A percentile compares a stretch with the other conserved stretches of the same genome.
Evolutionary conservation across 352 stramenopile species (phyloP).

Genomic region (Thraustochytrium striatum): DNA sequence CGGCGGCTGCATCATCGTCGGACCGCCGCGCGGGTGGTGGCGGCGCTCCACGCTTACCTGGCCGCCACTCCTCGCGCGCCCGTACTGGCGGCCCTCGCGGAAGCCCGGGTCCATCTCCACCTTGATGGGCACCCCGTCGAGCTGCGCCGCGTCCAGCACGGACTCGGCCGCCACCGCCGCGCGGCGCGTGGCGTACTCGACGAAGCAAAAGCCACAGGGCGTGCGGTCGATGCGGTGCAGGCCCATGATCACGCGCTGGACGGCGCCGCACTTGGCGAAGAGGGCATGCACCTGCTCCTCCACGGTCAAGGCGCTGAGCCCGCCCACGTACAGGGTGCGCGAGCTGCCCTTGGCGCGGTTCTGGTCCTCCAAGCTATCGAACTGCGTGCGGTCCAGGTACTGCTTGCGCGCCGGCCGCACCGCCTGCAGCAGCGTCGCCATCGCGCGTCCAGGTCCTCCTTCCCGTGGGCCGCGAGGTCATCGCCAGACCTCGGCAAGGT

Average conservation of each 20-base stretch:
- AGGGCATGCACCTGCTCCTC: constrained; percentile 42
- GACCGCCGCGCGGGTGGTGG: neutral
- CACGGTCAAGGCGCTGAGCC: constrained; percentile 16
- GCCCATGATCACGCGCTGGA: constrained; percentile 35
- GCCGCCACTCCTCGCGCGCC: constrained; percentile 30
- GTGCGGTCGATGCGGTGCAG: constrained; percentile 37
- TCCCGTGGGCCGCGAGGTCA: too few relatives aligned
- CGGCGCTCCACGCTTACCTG: constrained; percentile 21
- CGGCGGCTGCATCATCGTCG: neutral
- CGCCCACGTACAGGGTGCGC: constrained; percentile 39
- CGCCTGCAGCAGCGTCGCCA: constrained; percentile 24
- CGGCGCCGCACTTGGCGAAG: constrained; percentile 43
- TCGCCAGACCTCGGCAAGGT: too few relatives aligned
- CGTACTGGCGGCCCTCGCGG: constrained; percentile 40
- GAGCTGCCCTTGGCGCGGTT: neutral
- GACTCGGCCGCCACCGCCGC: neutral
- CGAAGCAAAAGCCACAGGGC: constrained; percentile 48
- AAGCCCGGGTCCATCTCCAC: constrained; percentile 45
- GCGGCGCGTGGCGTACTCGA: constrained; percentile 19
- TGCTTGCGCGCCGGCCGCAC: constrained; percentile 14
- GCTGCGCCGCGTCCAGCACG: neutral
- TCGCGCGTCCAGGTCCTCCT: too few relatives aligned
- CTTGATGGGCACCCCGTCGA: constrained; percentile 40
- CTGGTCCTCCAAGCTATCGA: constrained; percentile 7
- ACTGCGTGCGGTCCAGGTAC: constrained; percentile 34